Conservation (phyloP, 441 rosid species). For the Gossypium gossypioides region DNA sequence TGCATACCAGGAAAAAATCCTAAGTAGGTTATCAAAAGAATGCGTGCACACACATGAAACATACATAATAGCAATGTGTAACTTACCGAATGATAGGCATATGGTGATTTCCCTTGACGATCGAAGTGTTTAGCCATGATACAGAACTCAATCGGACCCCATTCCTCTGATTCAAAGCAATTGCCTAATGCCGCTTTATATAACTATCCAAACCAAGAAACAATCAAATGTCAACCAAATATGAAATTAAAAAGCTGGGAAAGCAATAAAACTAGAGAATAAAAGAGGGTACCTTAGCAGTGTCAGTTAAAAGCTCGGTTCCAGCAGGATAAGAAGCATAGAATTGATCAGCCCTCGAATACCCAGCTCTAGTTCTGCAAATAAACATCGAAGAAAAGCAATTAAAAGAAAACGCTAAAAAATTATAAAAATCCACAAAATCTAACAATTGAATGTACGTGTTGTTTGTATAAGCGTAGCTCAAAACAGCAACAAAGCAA, state of each 20-base stretch:
- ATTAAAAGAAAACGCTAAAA: not conserved
- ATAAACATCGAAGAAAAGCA: not conserved
- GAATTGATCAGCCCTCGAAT: conserved; percentile 78
- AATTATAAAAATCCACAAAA: not conserved
- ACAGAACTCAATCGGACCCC: conserved; percentile 77
- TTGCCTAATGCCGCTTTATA: conserved; percentile 87
- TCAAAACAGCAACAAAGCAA: conserved; percentile 50
- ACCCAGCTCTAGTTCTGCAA: conserved; percentile 85
- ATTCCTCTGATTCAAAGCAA: conserved; percentile 77
- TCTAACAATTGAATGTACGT: conserved; percentile 40
- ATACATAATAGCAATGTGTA: not conserved
- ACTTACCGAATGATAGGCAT: conserved; percentile 82
- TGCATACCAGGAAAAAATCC: conserved; percentile 6
- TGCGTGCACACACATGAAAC: not conserved
- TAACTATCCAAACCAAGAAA: conserved; percentile 30
- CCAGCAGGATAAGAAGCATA: conserved; percentile 91
- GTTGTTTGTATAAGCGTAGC: conserved; percentile 66
- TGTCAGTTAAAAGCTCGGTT: conserved; percentile 73
- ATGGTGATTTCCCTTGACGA: conserved; percentile 82
- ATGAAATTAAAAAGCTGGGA: not conserved
- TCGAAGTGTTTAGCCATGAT: conserved; percentile 87
- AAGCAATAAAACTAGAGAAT: not conserved
- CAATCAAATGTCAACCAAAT: conserved; percentile 1
- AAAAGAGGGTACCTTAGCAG: conserved; percentile 44
- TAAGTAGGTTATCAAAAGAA: not conserved